phyloP scores from a whole-genome alignment of 2,329 filamentous ascomycete species.

The Aspergillus versicolor region DNA sequence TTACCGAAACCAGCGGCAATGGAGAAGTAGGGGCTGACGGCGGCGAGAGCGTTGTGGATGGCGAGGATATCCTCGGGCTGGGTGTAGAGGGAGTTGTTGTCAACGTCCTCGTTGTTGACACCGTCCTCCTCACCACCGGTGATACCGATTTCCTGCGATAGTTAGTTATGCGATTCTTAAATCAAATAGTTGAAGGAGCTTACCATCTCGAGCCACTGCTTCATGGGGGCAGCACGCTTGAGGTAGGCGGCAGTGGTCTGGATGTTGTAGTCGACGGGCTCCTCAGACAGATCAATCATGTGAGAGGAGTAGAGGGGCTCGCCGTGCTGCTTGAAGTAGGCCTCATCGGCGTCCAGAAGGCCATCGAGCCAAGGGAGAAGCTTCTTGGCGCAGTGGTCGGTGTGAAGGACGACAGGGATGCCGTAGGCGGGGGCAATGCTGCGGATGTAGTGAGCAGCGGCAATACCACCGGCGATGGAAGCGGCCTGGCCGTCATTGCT shows the following conservation, averaged over 20 bases:
- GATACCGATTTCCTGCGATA: conserved; percentile 74
- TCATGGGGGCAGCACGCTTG: conserved; percentile 91
- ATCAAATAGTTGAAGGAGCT: conserved; percentile 19
- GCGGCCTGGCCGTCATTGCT: conserved; percentile 80
- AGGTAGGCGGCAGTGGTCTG: conserved; percentile 89
- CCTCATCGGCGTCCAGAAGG: conserved; percentile 92
- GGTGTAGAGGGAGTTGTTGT: conserved; percentile 96
- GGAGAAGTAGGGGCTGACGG: conserved; percentile 94
- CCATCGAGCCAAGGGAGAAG: conserved; percentile 96
- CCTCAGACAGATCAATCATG: conserved; percentile 98
- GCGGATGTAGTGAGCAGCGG: conserved; percentile 91
- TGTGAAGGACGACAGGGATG: conserved; percentile 89
- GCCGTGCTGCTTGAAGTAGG: conserved; percentile 88
- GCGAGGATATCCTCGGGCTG: conserved; percentile 94
- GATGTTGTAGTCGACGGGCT: conserved; percentile 87
- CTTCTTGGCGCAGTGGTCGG: conserved; percentile 99
- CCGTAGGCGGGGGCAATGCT: conserved; percentile 82
- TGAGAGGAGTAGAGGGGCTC: conserved; percentile 93
- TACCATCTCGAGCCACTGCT: conserved; percentile 99
- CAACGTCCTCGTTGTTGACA: conserved; percentile 96
- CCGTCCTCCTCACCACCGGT: conserved; percentile 97
- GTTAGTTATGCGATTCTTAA: conserved; percentile 4
- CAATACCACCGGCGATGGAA: conserved; percentile 82
- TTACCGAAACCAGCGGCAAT: conserved; percentile 98
- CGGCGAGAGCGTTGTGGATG: conserved; percentile 81